These are phyloP conservation scores for Phytophthora sojae DNA, from an alignment of 352 stramenopile genomes.

Conservation along the genomic window DNA sequence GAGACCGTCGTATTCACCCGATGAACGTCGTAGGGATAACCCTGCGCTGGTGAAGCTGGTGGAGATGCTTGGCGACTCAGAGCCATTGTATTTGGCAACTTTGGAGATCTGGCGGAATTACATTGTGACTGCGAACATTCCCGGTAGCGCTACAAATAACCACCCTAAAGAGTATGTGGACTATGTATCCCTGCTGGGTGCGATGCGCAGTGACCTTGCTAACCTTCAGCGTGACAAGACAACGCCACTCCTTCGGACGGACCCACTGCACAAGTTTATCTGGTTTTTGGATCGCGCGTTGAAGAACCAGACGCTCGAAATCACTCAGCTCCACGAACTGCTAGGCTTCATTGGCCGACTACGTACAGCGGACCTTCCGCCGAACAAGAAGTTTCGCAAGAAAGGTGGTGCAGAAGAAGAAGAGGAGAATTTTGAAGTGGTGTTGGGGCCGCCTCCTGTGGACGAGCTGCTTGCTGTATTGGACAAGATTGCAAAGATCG, in stretches of 20 bases:
- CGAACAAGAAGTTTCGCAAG: slow-evolving; percentile 87
- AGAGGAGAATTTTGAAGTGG: slow-evolving; percentile 85
- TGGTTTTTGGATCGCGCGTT: slow-evolving; percentile 87
- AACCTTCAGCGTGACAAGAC: slow-evolving; percentile 87
- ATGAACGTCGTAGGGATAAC: slow-evolving; percentile 81
- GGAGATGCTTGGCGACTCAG: slow-evolving; percentile 86
- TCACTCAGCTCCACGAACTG: slow-evolving; percentile 74
- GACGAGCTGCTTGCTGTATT: slow-evolving; percentile 73
- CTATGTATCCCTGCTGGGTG: slow-evolving; percentile 82
- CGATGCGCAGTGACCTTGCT: slow-evolving; percentile 78
- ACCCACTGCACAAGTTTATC: slow-evolving; percentile 90
- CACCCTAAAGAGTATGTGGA: slow-evolving; percentile 87
- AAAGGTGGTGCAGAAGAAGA: slow-evolving; percentile 66
- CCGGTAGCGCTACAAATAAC: slow-evolving; percentile 56
- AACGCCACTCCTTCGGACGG: slow-evolving; percentile 67
- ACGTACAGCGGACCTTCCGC: slow-evolving; percentile 68
- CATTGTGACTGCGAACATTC: slow-evolving; percentile 73
- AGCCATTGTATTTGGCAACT: slow-evolving; percentile 80
- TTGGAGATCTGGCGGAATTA: slow-evolving; percentile 86
- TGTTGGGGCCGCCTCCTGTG: slow-evolving; percentile 76
- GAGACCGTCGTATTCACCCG: slow-evolving; percentile 44
- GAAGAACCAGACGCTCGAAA: slow-evolving; percentile 79
- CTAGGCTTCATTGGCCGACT: slow-evolving; percentile 77
- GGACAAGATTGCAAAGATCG: slow-evolving; percentile 84
- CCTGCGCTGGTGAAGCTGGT: slow-evolving; percentile 66